Evolutionary conservation across 805 yeast species (phyloP), one percentile per base, ranked within the genome.

Genomic region (Candida krabiensis): DNA sequence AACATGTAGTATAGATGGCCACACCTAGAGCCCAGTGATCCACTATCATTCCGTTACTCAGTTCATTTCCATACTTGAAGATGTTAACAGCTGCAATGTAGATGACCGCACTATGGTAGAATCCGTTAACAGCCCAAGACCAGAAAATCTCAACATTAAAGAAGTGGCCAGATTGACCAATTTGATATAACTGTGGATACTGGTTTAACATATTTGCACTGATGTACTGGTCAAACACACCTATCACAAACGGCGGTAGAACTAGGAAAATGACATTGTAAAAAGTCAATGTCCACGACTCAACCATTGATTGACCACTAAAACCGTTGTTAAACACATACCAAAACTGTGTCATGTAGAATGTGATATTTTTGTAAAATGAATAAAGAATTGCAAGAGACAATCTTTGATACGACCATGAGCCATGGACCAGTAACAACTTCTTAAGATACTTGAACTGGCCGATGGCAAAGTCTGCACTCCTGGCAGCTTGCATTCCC

Each of bases 291-390:
- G 97, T 88, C 99, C 99, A 93, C 0, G 98, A 90, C 62, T 93
- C 99, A 60, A 86, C 85, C 52, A 93, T 82, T 1, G 96, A 87
- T 64, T 93, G 96, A 13, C 99, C 99, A 16, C 96, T 87, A 57
- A 79, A 93, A 4, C 88, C 91, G 60, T 90, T 93, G 43, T 81
- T 74, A 60, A 93, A 93, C 15, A 91, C 97, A 63, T 77, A 93
- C 99, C 99, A 93, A 63, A 93, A 93, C 66, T 93, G 99, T 3
- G 97, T 88, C 96, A 93, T 86, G 64, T 91, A 95, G 41, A 93
- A 73, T 2, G 96, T 88, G 56, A 93, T 86, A 57, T 93, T 93
- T 66, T 93, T 93, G 77, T 93, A 93, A 56, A 93, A 93, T 0
- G 97, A 89, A 61, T 91, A 93, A 44, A 93, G 71, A 48, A 93